Evolutionary conservation across 2,329 filamentous ascomycete genomes (phyloP), one percentile per base, ranked within the genome.

Genomic region (Botrytis medusae): DNA sequence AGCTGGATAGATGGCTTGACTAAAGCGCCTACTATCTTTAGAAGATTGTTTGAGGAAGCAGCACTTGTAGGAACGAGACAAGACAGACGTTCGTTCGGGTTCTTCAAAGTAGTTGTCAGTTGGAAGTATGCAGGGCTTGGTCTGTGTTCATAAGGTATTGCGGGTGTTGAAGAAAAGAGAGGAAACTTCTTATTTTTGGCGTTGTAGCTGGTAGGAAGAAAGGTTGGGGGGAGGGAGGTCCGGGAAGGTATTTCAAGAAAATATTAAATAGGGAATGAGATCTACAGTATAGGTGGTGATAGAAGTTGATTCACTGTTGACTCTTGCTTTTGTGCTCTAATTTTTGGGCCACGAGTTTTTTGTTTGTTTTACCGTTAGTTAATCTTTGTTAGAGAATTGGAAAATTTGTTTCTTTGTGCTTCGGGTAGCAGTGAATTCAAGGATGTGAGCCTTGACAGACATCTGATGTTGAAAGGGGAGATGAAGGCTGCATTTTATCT

Each of bases 121-220:
- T n/a, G 34, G 14, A 42, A 62, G 25, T 5, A 20, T 62, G 9
- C 4, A 62, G 14, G 0, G 5, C 14, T 7, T 42, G 60, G 37
- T 29, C 12, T 10, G 7, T 20, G 1, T 29, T 18, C 37, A 40
- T 37, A 7, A 42, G 16, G 0, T n/a, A 18, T n/a, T 18, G 2
- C 0, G 0, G n/a, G 2, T 3, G 7, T 42, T 16, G 22, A 18
- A 16, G n/a, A 63, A 22, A 1, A 18, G 29, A 34, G 4, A 9
- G 4, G 3, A 62, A n/a, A 29, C 1, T 25, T 22, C 0, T 57
- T 18, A 8, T 57, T 16, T 6, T 32, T 18, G n/a, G n/a, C 29
- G 14, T 29, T 57, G 1, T 29, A 29, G 51, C 51, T 42, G 25
- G 25, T 2, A 16, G 34, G 10, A 22, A 29, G 37, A n/a, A 10